phyloP scores from a whole-genome alignment of 345 rosid species.

The Gossypium herbaceum region DNA sequence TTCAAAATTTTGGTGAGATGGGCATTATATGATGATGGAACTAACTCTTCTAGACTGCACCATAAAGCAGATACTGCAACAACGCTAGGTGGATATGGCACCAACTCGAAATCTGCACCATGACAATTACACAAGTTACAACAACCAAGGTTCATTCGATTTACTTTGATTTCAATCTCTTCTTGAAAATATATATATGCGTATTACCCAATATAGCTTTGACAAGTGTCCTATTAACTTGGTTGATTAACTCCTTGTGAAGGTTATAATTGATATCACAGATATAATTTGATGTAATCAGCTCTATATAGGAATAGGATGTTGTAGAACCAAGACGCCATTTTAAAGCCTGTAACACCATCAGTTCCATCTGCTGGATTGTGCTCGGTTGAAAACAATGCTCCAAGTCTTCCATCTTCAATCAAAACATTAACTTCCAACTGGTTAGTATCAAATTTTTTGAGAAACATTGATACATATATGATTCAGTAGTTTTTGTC shows the following conservation, averaged over 20 bases:
- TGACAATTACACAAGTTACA: not conserved
- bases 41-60: constrained; percentile 35
- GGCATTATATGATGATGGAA: constrained; percentile 16
- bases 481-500: not conserved
- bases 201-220: constrained; percentile 38
- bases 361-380: constrained; percentile 60
- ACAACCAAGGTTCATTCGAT: not conserved
- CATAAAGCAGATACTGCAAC: constrained; percentile 45
- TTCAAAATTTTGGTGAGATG: constrained; percentile 22
- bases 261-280: constrained; percentile 16
- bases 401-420: constrained; percentile 52
- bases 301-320: constrained; percentile 44
- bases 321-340: constrained; percentile 65
- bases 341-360: constrained; percentile 39
- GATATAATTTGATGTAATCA: constrained; percentile 24
- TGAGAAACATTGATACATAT: not conserved
- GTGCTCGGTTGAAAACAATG: constrained; percentile 51
- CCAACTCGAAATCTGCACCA: constrained; percentile 42
- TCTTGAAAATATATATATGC: too few species aligned
- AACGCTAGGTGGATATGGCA: constrained; percentile 50
- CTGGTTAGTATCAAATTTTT: not conserved
- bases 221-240: constrained; percentile 41
- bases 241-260: constrained; percentile 28
- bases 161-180: not conserved
- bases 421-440: not conserved